Evolutionary conservation across 1,284 basidiomycete genomes (phyloP).

Genomic region (Sphagnurus paluster): DNA sequence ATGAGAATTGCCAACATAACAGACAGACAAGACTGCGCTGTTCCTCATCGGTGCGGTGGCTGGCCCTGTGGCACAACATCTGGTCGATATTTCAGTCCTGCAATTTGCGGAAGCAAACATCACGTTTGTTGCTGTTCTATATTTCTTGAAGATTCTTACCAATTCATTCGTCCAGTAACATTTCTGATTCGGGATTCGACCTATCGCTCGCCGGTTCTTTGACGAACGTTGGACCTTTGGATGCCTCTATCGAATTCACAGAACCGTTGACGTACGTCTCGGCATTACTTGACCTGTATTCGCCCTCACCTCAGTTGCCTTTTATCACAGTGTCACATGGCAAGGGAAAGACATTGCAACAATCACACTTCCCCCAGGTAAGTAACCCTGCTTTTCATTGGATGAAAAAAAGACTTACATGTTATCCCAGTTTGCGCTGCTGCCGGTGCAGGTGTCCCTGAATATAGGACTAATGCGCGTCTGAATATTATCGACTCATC

Average conservation of each 20-base stretch:
- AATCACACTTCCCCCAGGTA: slow-evolving; percentile 61
- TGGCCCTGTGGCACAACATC: slow-evolving; percentile 64
- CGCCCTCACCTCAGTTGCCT: slow-evolving; percentile 4
- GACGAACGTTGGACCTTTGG: slow-evolving; percentile 63
- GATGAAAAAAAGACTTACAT: slow-evolving; percentile 3
- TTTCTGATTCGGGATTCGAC: slow-evolving; percentile 62
- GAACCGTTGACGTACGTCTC: slow-evolving; percentile 47
- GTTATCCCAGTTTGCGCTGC: slow-evolving; percentile 58
- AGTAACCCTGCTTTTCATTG: slow-evolving; percentile 16
- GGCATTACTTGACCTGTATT: neutral
- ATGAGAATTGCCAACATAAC: neutral
- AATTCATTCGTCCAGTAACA: slow-evolving; percentile 36
- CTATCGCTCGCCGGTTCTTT: slow-evolving; percentile 58
- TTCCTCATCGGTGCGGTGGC: slow-evolving; percentile 72
- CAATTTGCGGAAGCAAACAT: slow-evolving; percentile 64
- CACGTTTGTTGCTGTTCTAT: slow-evolving; percentile 41
- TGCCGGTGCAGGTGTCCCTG: slow-evolving; percentile 67
- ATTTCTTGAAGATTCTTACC: neutral
- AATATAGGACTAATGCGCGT: slow-evolving; percentile 54
- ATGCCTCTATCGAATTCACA: slow-evolving; percentile 61
- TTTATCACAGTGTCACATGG: slow-evolving; percentile 55
- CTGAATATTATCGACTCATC: slow-evolving; percentile 54
- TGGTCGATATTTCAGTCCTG: slow-evolving; percentile 62
- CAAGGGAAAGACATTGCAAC: slow-evolving; percentile 67
- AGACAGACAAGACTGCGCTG: slow-evolving; percentile 66